These are phyloP conservation scores for Emergomyces orientalis DNA, from an alignment of 2,329 filamentous ascomycete genomes.

Conservation along the genomic window DNA sequence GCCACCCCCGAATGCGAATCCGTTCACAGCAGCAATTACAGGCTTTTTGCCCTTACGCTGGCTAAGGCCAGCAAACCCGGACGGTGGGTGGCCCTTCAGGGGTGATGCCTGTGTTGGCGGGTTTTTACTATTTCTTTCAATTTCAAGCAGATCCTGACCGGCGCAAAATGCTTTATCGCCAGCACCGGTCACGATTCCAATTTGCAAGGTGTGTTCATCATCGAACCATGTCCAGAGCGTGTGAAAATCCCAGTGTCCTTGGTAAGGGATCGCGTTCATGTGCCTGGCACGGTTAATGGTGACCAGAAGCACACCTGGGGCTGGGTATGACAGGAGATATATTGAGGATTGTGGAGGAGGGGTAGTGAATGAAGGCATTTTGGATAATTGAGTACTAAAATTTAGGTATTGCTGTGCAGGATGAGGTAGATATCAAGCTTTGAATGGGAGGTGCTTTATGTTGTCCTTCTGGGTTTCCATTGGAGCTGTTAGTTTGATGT, in stretches of 20 bases:
- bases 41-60: constrained; percentile 57
- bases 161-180: constrained; percentile 39
- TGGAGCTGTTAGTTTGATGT: background rate
- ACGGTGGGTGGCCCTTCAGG: constrained; percentile 32
- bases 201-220: constrained; percentile 31
- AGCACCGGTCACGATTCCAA: constrained; percentile 35
- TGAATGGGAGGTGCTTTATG: background rate
- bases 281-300: constrained; percentile 34
- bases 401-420: background rate
- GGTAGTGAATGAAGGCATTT: constrained; percentile 8
- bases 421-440: background rate
- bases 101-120: constrained; percentile 21
- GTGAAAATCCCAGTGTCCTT: constrained; percentile 33
- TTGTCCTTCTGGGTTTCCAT: background rate
- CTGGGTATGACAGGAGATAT: constrained; percentile 33
- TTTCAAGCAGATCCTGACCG: constrained; percentile 38
- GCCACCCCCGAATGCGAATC: constrained; percentile 64
- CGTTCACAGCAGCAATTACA: constrained; percentile 69
- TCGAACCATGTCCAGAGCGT: constrained; percentile 36
- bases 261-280: constrained; percentile 34
- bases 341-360: constrained; percentile 13
- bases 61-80: constrained; percentile 49
- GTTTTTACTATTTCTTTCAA: constrained; percentile 24
- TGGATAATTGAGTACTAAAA: background rate
- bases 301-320: constrained; percentile 35